These are phyloP conservation scores for Aurantiochytrium sp. DNA, from an alignment of 108 stramenopile genomes.

Conservation along the genomic window DNA sequence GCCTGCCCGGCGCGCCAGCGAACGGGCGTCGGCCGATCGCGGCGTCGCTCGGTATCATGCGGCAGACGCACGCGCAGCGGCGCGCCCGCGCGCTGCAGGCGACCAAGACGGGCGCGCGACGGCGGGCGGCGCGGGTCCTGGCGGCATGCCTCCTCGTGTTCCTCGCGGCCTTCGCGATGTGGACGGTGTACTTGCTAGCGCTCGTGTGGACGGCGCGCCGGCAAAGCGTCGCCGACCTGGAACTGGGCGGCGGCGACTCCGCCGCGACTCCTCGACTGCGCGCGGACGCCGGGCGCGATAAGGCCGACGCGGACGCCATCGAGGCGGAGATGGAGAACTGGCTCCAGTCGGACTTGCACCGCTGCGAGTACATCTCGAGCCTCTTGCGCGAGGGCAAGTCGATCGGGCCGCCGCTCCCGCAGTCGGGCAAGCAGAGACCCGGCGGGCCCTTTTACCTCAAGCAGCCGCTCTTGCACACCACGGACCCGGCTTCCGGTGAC, in stretches of 20 bases:
- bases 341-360: not conserved
- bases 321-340: not conserved
- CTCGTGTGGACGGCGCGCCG: too few relatives aligned
- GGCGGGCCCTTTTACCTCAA: not conserved
- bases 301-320: not conserved
- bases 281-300: too few relatives aligned
- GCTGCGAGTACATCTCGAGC: not conserved
- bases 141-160: not conserved
- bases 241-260: too few relatives aligned
- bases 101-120: not conserved
- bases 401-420: not conserved
- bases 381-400: not conserved
- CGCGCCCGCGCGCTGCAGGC: not conserved
- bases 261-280: too few relatives aligned
- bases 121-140: not conserved
- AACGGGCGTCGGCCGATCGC: too few relatives aligned
- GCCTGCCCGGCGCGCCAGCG: too few relatives aligned
- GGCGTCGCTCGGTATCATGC: not conserved
- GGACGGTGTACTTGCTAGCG: not conserved
- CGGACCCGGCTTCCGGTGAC: not conserved
- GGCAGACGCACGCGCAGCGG: not conserved
- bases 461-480: not conserved
- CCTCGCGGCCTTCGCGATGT: not conserved
- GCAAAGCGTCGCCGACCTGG: too few relatives aligned
- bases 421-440: not conserved